Conservation (phyloP, 2,329 filamentous ascomycete genomes). For the Aspergillus piperis region DNA sequence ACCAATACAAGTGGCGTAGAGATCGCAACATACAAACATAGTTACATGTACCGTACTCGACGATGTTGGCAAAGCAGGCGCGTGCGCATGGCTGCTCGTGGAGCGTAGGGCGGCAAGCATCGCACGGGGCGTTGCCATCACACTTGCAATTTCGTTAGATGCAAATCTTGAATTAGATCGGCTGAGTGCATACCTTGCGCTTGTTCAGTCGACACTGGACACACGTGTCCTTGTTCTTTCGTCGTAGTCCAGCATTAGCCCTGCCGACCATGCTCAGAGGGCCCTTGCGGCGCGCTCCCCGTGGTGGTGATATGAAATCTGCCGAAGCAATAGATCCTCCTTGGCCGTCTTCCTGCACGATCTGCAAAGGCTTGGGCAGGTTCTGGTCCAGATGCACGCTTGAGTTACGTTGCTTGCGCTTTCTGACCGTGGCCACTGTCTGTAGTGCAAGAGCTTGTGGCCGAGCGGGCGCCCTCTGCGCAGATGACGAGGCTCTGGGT, state of each 20-base stretch:
- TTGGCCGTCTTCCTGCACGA: conserved; percentile 47
- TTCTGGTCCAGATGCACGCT: conserved; percentile 32
- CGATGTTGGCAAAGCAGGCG: conserved; percentile 48
- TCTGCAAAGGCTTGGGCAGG: conserved; percentile 39
- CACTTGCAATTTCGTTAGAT: conserved; percentile 30
- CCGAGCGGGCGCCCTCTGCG: conserved; percentile 28
- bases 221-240: conserved; percentile 49
- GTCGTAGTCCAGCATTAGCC: conserved; percentile 44
- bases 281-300: conserved; percentile 46
- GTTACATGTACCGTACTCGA: conserved; percentile 49
- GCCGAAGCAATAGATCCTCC: conserved; percentile 45
- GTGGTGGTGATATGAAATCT: conserved; percentile 44
- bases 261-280: conserved; percentile 42
- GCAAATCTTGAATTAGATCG: background rate
- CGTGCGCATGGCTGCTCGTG: conserved; percentile 47
- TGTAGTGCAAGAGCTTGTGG: conserved; percentile 36
- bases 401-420: conserved; percentile 38
- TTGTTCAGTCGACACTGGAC: conserved; percentile 48
- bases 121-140: conserved; percentile 45
- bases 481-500: conserved; percentile 26
- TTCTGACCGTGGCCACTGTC: conserved; percentile 34
- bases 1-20: background rate
- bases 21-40: conserved; percentile 43
- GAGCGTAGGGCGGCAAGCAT: conserved; percentile 44
- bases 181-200: conserved; percentile 39